Evolutionary conservation across 768 basidiomycete genomes (phyloP), one percentile per base, ranked within the genome.

Genomic region (Hemileccinum impolitum): DNA sequence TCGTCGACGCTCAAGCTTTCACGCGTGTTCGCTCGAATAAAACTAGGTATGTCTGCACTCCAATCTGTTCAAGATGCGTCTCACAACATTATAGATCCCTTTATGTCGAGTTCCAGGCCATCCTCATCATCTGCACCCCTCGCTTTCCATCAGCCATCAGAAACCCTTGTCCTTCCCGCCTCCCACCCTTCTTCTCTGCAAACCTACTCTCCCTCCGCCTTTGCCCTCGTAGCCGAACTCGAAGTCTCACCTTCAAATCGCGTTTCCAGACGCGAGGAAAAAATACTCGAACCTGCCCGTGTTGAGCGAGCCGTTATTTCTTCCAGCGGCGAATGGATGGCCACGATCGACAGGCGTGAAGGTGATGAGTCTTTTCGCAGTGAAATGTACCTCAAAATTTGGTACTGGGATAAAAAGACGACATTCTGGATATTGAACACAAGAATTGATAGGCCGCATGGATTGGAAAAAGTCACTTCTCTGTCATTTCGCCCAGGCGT

Each of bases 101-200:
- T 70, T 34, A 38, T 69, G 56, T 52, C 66, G 63, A 52, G 61
- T 45, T 47, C 56, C 25, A 4, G 71, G 18, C 64, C 74, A 4
- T 76, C 78, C 28, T 56, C 68, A n/a, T 62, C 62, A 8, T 52
- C 69, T 7, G 71, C 77, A 18, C 94, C 91, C 13, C 78, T 96
- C 23, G 85, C 88, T 6, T 74, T 89, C 37, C 94, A 97, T 66
- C 70, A 76, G 3, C 69, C 72, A 6, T 85, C 91, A 4, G 79
- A 84, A 26, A 82, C 90, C 6, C 72, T 98, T 52, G 77, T 97
- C 55, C 76, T 98, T 14, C 91, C 93, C 0, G 93, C 95, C 3
- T 94, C 94, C 0, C 94, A 99, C 62, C 89, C 93, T 0, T 94
- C 94, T 3, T 90, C 93, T n/a, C 74, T 99, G 35, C 95, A 98